Evolutionary conservation across 148 eudicot species (phyloP).

Genomic region (Spergularia marina): DNA sequence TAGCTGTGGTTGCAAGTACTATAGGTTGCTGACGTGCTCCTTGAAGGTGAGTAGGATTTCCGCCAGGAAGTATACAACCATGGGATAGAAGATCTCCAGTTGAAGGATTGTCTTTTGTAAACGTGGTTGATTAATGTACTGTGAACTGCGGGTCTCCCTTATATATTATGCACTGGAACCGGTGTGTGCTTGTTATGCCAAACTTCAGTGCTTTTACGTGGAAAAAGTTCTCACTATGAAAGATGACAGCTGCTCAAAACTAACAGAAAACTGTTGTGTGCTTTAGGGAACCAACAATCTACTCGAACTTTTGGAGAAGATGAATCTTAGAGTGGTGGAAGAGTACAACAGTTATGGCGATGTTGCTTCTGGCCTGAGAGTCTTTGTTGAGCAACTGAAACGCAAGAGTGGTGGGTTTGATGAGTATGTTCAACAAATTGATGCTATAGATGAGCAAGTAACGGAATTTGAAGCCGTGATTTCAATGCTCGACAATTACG

Average conservation of each 20-base stretch:
- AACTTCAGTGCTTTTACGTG: background rate
- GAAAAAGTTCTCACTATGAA: background rate
- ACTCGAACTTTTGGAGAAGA: constrained; percentile 80
- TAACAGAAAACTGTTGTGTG: constrained; percentile 13
- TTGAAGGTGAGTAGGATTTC: background rate
- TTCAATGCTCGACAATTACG: constrained; percentile 84
- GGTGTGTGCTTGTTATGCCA: background rate
- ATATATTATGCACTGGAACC: no score
- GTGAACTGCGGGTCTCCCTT: no score
- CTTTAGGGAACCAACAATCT: constrained; percentile 69
- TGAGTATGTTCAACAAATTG: constrained; percentile 76
- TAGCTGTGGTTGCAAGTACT: no score
- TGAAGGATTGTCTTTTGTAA: no score
- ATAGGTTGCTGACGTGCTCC: no score
- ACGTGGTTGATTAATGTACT: no score
- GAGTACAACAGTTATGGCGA: constrained; percentile 84
- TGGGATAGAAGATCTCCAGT: no score
- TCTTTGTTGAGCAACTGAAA: constrained; percentile 85
- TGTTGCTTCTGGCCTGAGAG: constrained; percentile 87
- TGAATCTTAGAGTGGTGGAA: constrained; percentile 89
- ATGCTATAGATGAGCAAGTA: constrained; percentile 82
- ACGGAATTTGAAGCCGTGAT: constrained; percentile 93
- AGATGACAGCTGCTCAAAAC: background rate
- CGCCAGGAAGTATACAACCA: background rate
- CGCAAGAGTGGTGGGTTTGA: constrained; percentile 71